Percentiles rank a stretch among this genome's conserved stretches.
Evolutionary conservation across 768 basidiomycete species (phyloP).

Genomic region (Phaffia australis): DNA sequence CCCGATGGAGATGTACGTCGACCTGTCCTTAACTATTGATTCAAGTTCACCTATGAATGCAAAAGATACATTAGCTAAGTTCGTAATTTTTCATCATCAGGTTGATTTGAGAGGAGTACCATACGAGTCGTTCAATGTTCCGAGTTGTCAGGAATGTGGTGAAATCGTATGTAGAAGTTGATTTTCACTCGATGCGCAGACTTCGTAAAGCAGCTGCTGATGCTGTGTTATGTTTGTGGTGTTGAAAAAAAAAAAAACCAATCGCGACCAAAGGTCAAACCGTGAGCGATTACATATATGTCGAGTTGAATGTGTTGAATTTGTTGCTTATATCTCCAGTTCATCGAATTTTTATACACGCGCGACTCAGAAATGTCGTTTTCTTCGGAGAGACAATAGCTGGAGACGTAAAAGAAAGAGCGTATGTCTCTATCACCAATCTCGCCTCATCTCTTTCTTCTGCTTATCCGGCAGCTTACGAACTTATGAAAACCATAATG

Average conservation of each 20-base stretch:
- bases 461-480: constrained; percentile 10
- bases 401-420: constrained; percentile 52
- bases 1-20: constrained; percentile 78
- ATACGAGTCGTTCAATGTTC: constrained; percentile 67
- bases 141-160: constrained; percentile 61
- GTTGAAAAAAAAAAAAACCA: constrained; percentile 11
- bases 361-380: neutral
- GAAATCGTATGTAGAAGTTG: constrained; percentile 36
- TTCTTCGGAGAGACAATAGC: constrained; percentile 68
- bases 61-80: neutral
- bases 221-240: too few species aligned
- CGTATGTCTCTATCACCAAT: constrained; percentile 42
- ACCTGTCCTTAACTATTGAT: neutral
- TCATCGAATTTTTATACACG: too few species aligned
- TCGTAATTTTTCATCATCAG: constrained; percentile 38
- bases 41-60: neutral
- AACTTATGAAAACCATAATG: neutral
- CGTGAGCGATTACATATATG: neutral
- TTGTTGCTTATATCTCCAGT: too few species aligned
- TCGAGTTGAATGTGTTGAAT: neutral
- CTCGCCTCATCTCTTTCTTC: constrained; percentile 13
- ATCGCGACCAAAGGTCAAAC: too few species aligned
- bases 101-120: constrained; percentile 68
- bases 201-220: too few species aligned
- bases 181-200: neutral